Evolutionary conservation across 345 rosid species (phyloP).

Genomic region (Camelina laxa): DNA sequence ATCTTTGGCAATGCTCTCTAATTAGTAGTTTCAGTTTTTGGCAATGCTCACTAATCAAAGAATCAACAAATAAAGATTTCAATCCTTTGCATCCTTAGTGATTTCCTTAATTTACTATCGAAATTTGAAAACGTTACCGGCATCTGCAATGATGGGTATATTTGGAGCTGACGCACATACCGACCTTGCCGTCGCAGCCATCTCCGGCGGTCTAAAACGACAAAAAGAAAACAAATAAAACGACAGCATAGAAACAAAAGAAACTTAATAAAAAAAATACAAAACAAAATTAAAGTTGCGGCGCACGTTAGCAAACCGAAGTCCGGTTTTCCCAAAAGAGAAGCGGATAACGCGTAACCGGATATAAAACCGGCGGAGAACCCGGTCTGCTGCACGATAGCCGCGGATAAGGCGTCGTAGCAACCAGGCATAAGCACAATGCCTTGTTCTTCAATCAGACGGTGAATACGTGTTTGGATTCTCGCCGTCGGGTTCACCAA

Average conservation of each 20-base stretch:
- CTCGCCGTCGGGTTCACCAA: constrained; percentile 42
- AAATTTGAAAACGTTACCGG: constrained; percentile 39
- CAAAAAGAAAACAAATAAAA: constrained; percentile 20
- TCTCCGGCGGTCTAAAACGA: constrained; percentile 53
- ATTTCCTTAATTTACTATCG: not conserved
- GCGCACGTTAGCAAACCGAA: constrained; percentile 55
- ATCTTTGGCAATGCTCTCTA: no score
- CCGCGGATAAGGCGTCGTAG: constrained; percentile 59
- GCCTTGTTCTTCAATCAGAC: constrained; percentile 54
- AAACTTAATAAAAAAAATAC: not conserved
- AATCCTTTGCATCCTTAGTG: not conserved
- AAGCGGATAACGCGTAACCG: constrained; percentile 57
- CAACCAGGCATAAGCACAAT: constrained; percentile 56
- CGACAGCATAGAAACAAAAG: not conserved
- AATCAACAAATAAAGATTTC: not conserved
- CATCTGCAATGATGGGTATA: constrained; percentile 52
- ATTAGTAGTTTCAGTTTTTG: not conserved
- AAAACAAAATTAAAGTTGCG: not conserved
- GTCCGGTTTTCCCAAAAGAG: constrained; percentile 55
- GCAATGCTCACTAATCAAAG: not conserved
- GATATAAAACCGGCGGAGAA: constrained; percentile 55
- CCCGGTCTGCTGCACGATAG: constrained; percentile 50
- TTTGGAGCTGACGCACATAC: constrained; percentile 53
- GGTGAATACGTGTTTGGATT: constrained; percentile 51
- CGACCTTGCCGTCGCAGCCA: constrained; percentile 55